Evolutionary conservation across 192 early-diverging fungal genomes (phyloP), one percentile per base, ranked within the genome.

Genomic region (Backusella macrospora): DNA sequence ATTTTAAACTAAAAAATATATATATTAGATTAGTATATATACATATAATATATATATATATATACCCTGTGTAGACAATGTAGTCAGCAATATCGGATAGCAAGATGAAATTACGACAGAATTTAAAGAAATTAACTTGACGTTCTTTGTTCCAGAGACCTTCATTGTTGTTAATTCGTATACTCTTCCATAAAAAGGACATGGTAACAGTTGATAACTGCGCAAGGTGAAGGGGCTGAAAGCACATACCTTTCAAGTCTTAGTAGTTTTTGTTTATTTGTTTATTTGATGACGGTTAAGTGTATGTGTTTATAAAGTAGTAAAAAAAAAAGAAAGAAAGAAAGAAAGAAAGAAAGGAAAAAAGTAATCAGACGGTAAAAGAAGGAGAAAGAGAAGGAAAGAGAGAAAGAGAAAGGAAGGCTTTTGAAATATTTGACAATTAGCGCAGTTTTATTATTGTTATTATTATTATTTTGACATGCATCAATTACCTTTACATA

Each of bases 141-240:
- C 21, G 52, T 5, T 59, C 52, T 10, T 59, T 26, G 12, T 12
- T 26, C 52, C 52, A 59, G 12, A 14, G 14, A 46, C 14, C 12
- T 14, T 46, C 23, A 59, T 59, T 13, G 12, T 13, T 13, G 12
- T 5, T 59, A 3, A 26, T 13, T 59, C 18, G 52, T 59, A 23
- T 59, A 59, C 5, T 59, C 21, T 12, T 59, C 52, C 52, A 59
- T 59, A 59, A 59, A 26, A 59, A 59, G 52, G 52, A 59, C 52
- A 59, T 59, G 23, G 26, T 21, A 59, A 59, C 10, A 59, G 52
- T 59, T 59, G 52, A 59, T 59, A 59, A 23, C 52, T 59, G 52
- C 26, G 52, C 52, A 59, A 59, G 52, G 52, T 23, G 26, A 59
- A 59, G 52, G 9, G 52, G 26, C 26, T 59, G 52, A 59, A 26